Percentiles rank a stretch among this genome's conserved stretches.
Conservation (phyloP, 257 asterid species). For the Nicotiana obtusifolia region DNA sequence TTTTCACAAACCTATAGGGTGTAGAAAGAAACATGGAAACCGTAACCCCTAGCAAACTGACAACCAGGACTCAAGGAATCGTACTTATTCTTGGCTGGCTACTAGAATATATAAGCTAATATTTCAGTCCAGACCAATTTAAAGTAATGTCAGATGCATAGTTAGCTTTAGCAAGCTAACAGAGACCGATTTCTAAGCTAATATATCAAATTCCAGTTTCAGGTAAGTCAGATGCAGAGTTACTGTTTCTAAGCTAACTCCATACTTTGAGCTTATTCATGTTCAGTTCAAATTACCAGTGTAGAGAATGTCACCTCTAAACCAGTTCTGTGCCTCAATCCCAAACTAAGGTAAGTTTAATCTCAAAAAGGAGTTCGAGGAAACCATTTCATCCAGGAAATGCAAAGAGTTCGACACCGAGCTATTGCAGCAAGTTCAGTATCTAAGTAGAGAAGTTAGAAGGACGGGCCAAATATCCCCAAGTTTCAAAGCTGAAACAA, state of each 20-base stretch:
- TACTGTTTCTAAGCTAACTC: not conserved
- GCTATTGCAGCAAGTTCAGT: not conserved
- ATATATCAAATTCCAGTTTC: not conserved
- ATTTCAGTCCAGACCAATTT: not conserved
- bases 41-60: not conserved
- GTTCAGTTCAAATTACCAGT: not conserved
- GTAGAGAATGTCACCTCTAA: not conserved
- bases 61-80: not conserved
- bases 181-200: not conserved
- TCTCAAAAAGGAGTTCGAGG: not conserved
- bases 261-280: slow-evolving; percentile 4
- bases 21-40: not conserved
- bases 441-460: not conserved
- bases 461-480: not conserved
- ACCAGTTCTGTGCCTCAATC: not conserved
- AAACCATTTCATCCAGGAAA: not conserved
- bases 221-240: slow-evolving; percentile 1
- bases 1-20: slow-evolving; percentile 3
- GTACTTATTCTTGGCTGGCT: not conserved
- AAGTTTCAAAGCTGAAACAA: not conserved
- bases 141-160: not conserved
- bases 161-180: not conserved
- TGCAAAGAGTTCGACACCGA: no score
- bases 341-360: not conserved
- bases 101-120: not conserved